Base-by-base conservation (phyloP, 371 early-diverging fungal genomes). In the Rhizopus delemar region DNA sequence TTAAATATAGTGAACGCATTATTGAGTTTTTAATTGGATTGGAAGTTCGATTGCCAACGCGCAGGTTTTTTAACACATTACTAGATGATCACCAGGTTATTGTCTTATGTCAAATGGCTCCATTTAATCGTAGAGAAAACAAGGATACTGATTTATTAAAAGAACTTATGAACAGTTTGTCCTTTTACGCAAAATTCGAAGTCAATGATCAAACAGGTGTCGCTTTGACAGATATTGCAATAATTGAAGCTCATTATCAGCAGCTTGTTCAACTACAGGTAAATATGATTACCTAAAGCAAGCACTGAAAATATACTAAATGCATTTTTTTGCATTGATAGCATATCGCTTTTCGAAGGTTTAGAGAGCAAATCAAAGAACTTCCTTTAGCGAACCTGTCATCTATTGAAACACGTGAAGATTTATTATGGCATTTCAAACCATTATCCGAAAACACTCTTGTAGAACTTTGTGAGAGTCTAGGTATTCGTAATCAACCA, bases 21-120 rank as follows among this genome's bases (percentile, higher is more conserved):
- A 57, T 96, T 31, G 96, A 96, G 68, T 79, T 97, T 34, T 62
- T 97, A 49, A 88, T 93, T 16, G 93, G 91, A 62, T 70, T 97
- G 28, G 86, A 87, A 63, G 78, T 91, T 13, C 97, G 96, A 73
- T 70, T 96, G 34, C 89, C 96, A 3, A 96, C 98, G 0, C 88
- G 98, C 34, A 87, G 97, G 51, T 94, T 84, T 64, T 84, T 96
- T 62, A 87, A 90, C 60, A 78, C 86, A 1, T 57, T 98, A 7
- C 57, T 98, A 31, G 80, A 86, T 13, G 97, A 97, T 63, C 91
- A 90, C 61, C 83, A 93, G 41, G 63, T 96, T 34, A 70, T 90
- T 4, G 79, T 83, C 8, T 71, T 88, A 12, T 83, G 85, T 53
- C 70, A 73, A 54, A 57, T 75, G 45, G 81, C 90, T 39, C 75